Percentiles rank a stretch among this genome's conserved stretches.
Conservation (phyloP, 345 rosid genomes). For the Populus tremula region DNA sequence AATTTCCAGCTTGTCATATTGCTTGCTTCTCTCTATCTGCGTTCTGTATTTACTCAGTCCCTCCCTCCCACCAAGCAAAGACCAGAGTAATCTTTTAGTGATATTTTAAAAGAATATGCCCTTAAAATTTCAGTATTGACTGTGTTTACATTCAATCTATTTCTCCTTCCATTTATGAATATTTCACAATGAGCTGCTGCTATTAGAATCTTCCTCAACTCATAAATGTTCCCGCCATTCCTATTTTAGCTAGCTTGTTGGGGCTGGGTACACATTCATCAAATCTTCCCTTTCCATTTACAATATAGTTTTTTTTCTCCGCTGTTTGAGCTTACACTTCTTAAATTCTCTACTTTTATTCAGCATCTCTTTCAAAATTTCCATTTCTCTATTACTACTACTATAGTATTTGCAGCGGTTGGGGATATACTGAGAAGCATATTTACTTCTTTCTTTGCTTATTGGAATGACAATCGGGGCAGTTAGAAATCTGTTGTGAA, state of each 20-base stretch:
- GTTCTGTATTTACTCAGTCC: too few relatives aligned
- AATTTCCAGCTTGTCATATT: background rate
- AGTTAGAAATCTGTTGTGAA: too few relatives aligned
- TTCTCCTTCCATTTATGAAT: too few relatives aligned
- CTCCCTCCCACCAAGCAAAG: too few relatives aligned
- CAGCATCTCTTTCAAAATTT: background rate
- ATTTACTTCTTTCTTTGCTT: background rate
- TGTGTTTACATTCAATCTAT: too few relatives aligned
- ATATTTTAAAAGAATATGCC: too few relatives aligned
- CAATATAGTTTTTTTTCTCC: background rate
- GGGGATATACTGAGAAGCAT: background rate
- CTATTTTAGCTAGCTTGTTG: too few relatives aligned
- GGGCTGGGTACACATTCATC: background rate
- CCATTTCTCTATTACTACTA: background rate
- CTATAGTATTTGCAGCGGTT: background rate
- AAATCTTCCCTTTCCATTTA: background rate
- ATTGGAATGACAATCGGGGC: background rate
- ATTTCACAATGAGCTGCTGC: too few relatives aligned
- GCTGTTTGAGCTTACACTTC: background rate
- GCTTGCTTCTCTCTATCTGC: background rate
- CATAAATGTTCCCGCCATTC: too few relatives aligned
- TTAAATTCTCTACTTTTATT: background rate
- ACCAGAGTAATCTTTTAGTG: too few relatives aligned
- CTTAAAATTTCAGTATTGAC: too few relatives aligned
- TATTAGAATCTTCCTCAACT: too few relatives aligned